A percentile compares a stretch with the other conserved stretches of the same genome.
Evolutionary conservation across 2,329 filamentous ascomycete genomes (phyloP).

Genomic region (Exophiala sideris): DNA sequence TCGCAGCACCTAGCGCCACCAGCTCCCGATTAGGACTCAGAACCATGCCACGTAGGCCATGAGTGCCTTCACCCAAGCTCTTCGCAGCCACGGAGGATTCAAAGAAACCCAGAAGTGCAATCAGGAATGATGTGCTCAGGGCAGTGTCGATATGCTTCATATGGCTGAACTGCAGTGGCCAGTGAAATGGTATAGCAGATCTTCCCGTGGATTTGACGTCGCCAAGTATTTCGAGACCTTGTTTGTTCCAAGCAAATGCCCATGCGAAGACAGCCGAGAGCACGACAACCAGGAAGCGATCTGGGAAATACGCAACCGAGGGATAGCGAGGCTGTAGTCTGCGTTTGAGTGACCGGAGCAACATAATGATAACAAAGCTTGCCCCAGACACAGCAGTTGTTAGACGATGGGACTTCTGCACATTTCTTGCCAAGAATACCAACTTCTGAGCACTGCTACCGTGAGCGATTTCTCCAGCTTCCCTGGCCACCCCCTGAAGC

Average conservation of each 20-base stretch:
- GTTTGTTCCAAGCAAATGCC: slow-evolving; percentile 70
- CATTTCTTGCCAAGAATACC: slow-evolving; percentile 69
- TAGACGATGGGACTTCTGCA: slow-evolving; percentile 64
- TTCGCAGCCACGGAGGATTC: slow-evolving; percentile 96
- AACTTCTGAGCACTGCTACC: slow-evolving; percentile 86
- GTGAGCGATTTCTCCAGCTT: slow-evolving; percentile 61
- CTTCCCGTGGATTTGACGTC: slow-evolving; percentile 71
- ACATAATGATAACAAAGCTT: slow-evolving; percentile 84
- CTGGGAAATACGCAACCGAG: slow-evolving; percentile 80
- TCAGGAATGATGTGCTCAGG: slow-evolving; percentile 87
- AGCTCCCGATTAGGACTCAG: slow-evolving; percentile 90
- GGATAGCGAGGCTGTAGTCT: slow-evolving; percentile 75
- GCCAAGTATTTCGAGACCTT: slow-evolving; percentile 80
- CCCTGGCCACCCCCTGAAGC: slow-evolving; percentile 62
- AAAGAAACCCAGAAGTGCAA: slow-evolving; percentile 95
- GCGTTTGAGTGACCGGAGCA: slow-evolving; percentile 83
- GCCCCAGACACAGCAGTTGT: slow-evolving; percentile 73
- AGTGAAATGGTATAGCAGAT: slow-evolving; percentile 73
- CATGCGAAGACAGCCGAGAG: slow-evolving; percentile 77
- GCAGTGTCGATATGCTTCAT: slow-evolving; percentile 80
- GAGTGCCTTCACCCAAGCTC: slow-evolving; percentile 65
- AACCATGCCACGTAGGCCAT: slow-evolving; percentile 72
- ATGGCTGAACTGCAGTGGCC: slow-evolving; percentile 74
- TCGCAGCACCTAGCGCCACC: slow-evolving; percentile 84
- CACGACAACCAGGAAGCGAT: slow-evolving; percentile 86